Base-by-base conservation (phyloP, 108 stramenopile genomes). In the Phaeodactylum tricornutum region DNA sequence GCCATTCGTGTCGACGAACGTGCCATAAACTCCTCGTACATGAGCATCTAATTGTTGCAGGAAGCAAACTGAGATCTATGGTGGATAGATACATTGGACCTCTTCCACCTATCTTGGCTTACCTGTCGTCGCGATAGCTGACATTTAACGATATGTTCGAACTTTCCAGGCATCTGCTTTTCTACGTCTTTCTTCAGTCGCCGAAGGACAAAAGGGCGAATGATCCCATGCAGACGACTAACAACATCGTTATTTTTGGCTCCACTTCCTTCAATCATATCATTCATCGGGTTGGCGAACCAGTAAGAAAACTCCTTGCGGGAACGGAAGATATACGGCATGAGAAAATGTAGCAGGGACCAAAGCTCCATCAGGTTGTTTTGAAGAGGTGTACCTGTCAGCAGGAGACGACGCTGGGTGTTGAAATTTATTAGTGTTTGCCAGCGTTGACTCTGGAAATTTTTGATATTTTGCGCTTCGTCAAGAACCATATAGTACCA, bases 391-490 rank as follows among this genome's bases (percentile, higher is more conserved):
- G 94, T 95, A 11, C 94, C 94, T 25, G 94, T 89, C 30, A 99
- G 71, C 2, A 99, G 73, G 8, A 99, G 77, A 17, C 98, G 64
- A 22, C 98, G 81, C 43, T 93, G 93, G 0, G 93, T 85, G 53
- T 96, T 93, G 65, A 97, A 96, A 33, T 80, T 92, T 29, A 99
- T 75, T 29, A 99, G 77, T n/a, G 98, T 98, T 47, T 98, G 97
- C 98, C 98, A 99, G 6, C 96, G 71, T 63, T 95, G 94, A 49
- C 77, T 81, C 58, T 95, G 84, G 65, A 97, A 99, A 57, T 99
- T 99, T 61, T 98, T 98, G 63, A 99, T 98, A 67, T 97, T 95
- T 57, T 99, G 97, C 0, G 96, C 98, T 59, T 99, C 97, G 53
- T 99, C 98, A 11, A 99, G 68, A 22, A 99, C 92, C 36, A 99